Percentiles rank a stretch among this genome's conserved stretches.
These are phyloP conservation scores for Tolypocladium tundrense DNA, from an alignment of 2,329 filamentous ascomycete genomes.

Conservation along the genomic window DNA sequence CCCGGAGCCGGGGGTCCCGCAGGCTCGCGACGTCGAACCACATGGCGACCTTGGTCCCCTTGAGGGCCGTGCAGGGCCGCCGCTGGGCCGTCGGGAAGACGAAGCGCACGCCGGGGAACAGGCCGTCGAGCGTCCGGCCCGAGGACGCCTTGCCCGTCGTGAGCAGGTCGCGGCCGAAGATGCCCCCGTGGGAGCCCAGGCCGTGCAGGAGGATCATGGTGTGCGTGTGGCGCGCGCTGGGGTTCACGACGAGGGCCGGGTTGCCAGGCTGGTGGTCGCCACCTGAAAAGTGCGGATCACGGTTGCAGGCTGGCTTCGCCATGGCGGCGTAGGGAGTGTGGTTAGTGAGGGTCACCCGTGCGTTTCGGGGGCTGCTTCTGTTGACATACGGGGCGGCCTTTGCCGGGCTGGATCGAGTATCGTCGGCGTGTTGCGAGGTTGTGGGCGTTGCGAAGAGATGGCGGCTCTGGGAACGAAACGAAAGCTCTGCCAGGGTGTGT, in stretches of 20 bases:
- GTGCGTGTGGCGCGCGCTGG: constrained; percentile 12
- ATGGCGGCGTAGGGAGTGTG: not conserved
- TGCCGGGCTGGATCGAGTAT: not conserved
- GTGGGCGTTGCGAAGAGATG: not conserved
- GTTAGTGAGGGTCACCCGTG: not conserved
- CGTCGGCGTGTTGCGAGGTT: not conserved
- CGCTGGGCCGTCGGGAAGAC: constrained; percentile 39
- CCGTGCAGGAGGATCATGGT: constrained; percentile 20
- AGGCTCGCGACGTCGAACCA: constrained; percentile 40
- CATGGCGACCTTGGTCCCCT: constrained; percentile 32
- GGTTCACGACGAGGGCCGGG: constrained; percentile 10
- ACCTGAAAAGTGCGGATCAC: not conserved
- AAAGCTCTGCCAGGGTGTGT: no score
- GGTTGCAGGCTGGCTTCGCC: not conserved
- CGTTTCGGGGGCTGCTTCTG: not conserved
- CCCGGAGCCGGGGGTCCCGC: constrained; percentile 25
- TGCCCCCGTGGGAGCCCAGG: constrained; percentile 19
- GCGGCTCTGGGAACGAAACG: no score
- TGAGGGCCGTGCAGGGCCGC: constrained; percentile 31
- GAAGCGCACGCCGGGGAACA: constrained; percentile 30
- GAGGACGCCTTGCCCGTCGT: constrained; percentile 10
- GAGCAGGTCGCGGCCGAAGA: constrained; percentile 22
- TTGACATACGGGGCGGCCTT: not conserved
- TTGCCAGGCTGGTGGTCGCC: not conserved
- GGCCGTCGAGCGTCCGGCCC: constrained; percentile 18